Evolutionary conservation across 129 eudicot genomes (phyloP), one percentile per base, ranked within the genome.

Genomic region (Flaveria trinervia): DNA sequence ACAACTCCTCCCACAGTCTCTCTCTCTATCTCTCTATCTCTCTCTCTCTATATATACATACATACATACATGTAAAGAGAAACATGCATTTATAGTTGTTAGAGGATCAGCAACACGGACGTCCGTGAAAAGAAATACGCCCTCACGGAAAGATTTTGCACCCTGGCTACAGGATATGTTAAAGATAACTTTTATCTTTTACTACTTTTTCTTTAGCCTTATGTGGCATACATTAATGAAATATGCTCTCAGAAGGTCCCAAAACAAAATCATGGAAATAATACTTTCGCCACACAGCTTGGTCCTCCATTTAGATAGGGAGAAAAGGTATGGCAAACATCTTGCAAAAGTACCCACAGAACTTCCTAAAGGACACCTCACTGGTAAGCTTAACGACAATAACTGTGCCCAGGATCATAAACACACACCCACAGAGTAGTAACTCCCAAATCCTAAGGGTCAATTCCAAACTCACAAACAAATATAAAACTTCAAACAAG

Each of bases 391-490:
- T 33, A 33, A 33, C 5, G 39, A 26, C 15, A 22, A 20, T 12
- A 56, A 18, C 1, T 4, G 39, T 33, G 39, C 39, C 39, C 39
- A 33, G 39, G 39, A 18, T 17, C 65, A 57, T 14, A 22, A 9
- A 57, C 33, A 22, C 61, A 55, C 65, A 57, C 65, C 30, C 30
- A 57, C n/a, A 20, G 22, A 7, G 57, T 20, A 1, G 57, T n/a
- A 16, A 52, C 22, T 52, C n/a, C 22, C 16, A 36, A 20, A 4
- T 13, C 64, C 28, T 49, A 64, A 66, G 36, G 50, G 39, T 23
- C 71, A 26, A 49, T 16, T 44, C 65, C 76, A 70, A 20, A 68
- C 12, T 41, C 67, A 18, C 77, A 30, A 62, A 60, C 39, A 50
- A 28, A 64, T 61, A 26, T 26, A n/a, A 39, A 59, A 14, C 64